Percentiles rank a stretch among this genome's conserved stretches.
These are phyloP conservation scores for Colletotrichum ledebouriae DNA, from an alignment of 2,329 filamentous ascomycete genomes.

Conservation along the genomic window DNA sequence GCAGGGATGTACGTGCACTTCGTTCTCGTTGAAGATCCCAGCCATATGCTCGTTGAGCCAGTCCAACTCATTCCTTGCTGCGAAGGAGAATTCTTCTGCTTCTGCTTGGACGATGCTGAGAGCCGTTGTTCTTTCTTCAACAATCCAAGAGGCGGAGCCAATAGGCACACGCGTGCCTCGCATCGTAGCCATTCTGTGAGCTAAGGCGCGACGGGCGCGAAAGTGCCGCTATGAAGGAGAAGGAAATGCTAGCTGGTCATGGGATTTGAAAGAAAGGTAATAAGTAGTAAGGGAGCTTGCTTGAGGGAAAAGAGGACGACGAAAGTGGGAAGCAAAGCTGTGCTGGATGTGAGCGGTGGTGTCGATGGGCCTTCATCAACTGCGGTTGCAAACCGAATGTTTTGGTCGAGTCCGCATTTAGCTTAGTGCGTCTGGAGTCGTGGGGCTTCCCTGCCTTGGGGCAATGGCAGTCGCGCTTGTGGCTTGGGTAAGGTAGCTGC, in stretches of 20 bases:
- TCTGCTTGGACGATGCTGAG: constrained; percentile 83
- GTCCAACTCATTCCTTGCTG: constrained; percentile 92
- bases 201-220: constrained; percentile 34
- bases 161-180: constrained; percentile 75
- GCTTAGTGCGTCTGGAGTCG: constrained; percentile 48
- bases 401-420: constrained; percentile 55
- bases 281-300: constrained; percentile 27
- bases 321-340: constrained; percentile 41
- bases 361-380: constrained; percentile 42
- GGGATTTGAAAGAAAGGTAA: constrained; percentile 35
- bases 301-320: constrained; percentile 42
- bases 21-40: constrained; percentile 88
- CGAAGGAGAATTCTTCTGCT: constrained; percentile 92
- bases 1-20: constrained; percentile 74
- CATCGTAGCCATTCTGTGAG: constrained; percentile 55
- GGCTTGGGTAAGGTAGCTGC: not conserved
- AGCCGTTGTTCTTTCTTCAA: constrained; percentile 84
- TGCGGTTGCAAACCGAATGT: constrained; percentile 48
- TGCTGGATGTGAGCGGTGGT: constrained; percentile 35
- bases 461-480: constrained; percentile 40
- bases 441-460: constrained; percentile 35
- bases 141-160: constrained; percentile 87
- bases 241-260: constrained; percentile 42
- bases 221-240: constrained; percentile 36
- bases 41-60: constrained; percentile 99